A percentile compares a stretch with the other conserved stretches of the same genome.
These are phyloP conservation scores for Solanum etuberosum DNA, from an alignment of 257 asterid genomes.

Conservation along the genomic window DNA sequence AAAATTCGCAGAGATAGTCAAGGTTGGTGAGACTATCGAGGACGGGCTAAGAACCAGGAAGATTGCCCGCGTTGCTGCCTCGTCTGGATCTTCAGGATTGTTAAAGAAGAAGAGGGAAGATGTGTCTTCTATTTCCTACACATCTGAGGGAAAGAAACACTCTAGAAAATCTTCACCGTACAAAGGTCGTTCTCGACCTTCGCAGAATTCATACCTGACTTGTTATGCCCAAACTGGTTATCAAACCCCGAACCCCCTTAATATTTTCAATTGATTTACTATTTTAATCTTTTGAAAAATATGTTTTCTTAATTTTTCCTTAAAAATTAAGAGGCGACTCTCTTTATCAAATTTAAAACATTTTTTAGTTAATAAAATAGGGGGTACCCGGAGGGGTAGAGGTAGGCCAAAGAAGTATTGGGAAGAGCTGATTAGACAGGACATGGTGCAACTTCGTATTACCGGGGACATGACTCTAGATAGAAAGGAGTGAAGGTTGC, in stretches of 20 bases:
- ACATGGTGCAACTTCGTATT: neutral
- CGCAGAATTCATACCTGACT: neutral
- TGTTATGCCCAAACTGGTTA: neutral
- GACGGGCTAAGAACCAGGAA: too few relatives aligned
- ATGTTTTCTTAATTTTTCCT: neutral
- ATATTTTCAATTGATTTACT: neutral
- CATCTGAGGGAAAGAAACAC: too few relatives aligned
- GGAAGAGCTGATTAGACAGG: neutral
- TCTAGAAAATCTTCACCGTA: neutral
- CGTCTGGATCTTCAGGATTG: too few relatives aligned
- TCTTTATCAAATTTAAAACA: neutral
- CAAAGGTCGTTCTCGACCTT: neutral
- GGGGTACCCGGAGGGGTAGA: neutral
- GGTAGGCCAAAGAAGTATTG: neutral
- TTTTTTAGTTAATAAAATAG: neutral
- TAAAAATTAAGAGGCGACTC: neutral
- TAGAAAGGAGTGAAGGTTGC: neutral
- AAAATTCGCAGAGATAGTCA: too few relatives aligned
- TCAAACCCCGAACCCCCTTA: neutral
- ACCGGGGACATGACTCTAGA: neutral
- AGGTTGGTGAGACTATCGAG: too few relatives aligned
- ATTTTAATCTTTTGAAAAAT: neutral
- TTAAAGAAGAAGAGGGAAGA: too few relatives aligned
- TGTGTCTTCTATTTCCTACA: too few relatives aligned
- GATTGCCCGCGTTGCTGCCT: too few relatives aligned